Conservation (phyloP, 1,284 basidiomycete genomes). For the Fomes fomentarius region DNA sequence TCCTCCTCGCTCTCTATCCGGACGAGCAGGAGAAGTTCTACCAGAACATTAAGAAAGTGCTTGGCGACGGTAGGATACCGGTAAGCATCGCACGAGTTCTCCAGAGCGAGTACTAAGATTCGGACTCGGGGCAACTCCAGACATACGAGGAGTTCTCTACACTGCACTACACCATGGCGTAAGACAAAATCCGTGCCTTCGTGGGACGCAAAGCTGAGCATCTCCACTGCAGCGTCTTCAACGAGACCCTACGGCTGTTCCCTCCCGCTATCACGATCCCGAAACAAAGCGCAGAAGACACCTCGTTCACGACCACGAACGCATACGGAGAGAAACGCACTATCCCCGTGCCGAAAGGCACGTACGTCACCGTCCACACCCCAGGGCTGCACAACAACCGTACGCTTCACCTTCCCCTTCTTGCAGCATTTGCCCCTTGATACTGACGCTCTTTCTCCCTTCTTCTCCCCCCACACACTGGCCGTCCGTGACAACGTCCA, state of each 20-base stretch:
- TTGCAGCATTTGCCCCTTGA: not conserved
- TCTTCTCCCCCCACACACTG: not conserved
- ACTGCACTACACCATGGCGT: slow-evolving; percentile 50
- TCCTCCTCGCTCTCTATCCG: slow-evolving; percentile 53
- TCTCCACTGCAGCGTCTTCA: slow-evolving; percentile 49
- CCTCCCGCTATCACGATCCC: slow-evolving; percentile 46
- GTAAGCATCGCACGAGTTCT: slow-evolving; percentile 34
- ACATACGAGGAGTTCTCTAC: slow-evolving; percentile 54
- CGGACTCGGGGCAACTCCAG: slow-evolving; percentile 35
- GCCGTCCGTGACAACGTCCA: too few species aligned
- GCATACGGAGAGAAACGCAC: slow-evolving; percentile 40
- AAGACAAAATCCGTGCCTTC: slow-evolving; percentile 26
- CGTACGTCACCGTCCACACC: slow-evolving; percentile 43
- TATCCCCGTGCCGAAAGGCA: slow-evolving; percentile 51
- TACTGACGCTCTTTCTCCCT: not conserved
- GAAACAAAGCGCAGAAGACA: slow-evolving; percentile 54
- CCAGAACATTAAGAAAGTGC: slow-evolving; percentile 49
- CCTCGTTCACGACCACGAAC: slow-evolving; percentile 42
- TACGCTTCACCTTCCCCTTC: slow-evolving; percentile 12
- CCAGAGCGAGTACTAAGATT: too few species aligned
- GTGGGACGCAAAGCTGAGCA: too few species aligned
- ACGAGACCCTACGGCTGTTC: slow-evolving; percentile 64
- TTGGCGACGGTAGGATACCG: slow-evolving; percentile 45
- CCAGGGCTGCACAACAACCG: slow-evolving; percentile 48
- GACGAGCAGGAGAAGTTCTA: slow-evolving; percentile 65